A percentile compares a stretch with the other conserved stretches of the same genome.
These are phyloP conservation scores for Cladosporium sp. DNA, from an alignment of 2,329 filamentous ascomycete genomes.

Conservation along the genomic window DNA sequence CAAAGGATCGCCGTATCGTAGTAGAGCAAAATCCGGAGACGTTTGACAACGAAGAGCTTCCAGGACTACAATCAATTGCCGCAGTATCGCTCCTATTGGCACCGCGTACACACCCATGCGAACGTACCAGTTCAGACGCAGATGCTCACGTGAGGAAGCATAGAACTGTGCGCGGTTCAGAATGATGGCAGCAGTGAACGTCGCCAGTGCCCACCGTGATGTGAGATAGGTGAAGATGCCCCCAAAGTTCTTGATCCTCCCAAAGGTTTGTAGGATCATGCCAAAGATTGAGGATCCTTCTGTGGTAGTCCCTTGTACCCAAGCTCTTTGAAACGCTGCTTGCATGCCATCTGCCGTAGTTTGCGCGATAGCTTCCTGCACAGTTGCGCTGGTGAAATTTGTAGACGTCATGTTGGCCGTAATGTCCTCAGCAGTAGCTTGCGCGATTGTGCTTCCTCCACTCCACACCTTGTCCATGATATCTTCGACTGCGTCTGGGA, in stretches of 20 bases:
- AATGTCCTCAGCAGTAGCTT: conserved; percentile 53
- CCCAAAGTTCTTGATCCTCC: conserved; percentile 62
- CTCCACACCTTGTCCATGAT: conserved; percentile 51
- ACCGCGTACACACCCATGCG: conserved; percentile 69
- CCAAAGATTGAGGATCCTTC: conserved; percentile 30
- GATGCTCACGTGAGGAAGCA: conserved; percentile 77
- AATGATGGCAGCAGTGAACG: conserved; percentile 80
- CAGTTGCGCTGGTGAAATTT: conserved; percentile 36
- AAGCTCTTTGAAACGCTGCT: conserved; percentile 29
- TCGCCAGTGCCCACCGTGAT: conserved; percentile 88
- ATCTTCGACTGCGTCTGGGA: conserved; percentile 61
- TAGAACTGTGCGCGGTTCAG: conserved; percentile 93
- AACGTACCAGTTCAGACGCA: conserved; percentile 72
- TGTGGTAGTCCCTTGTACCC: conserved; percentile 28
- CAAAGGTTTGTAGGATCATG: conserved; percentile 29
- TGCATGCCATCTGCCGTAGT: conserved; percentile 40
- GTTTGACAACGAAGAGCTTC: conserved; percentile 93
- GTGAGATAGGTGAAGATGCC: conserved; percentile 89
- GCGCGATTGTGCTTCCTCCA: conserved; percentile 61
- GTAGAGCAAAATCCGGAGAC: conserved; percentile 45
- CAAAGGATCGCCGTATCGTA: conserved; percentile 48
- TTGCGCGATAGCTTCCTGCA: conserved; percentile 42
- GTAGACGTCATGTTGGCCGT: conserved; percentile 41
- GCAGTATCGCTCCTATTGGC: conserved; percentile 68
- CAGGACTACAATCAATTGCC: conserved; percentile 69